These are phyloP conservation scores for Mucor ambiguus DNA, from an alignment of 371 early-diverging fungal genomes.

Conservation along the genomic window DNA sequence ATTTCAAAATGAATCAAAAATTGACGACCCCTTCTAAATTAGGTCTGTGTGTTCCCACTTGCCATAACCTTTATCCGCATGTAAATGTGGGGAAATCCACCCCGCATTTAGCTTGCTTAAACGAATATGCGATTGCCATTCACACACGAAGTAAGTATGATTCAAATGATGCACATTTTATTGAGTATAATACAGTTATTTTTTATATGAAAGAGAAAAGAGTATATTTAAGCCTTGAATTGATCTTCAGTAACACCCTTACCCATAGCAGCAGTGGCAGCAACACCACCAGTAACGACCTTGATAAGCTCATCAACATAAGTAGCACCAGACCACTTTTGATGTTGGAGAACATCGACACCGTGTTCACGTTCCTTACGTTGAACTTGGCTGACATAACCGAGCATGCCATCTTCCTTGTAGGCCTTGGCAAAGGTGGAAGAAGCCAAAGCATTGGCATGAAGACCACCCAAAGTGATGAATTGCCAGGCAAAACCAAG, in stretches of 20 bases:
- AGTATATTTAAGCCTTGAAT: conserved; percentile 49
- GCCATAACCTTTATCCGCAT: conserved; percentile 5
- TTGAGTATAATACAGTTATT: neutral
- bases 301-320: conserved; percentile 93
- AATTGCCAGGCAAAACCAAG: conserved; percentile 99
- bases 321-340: conserved; percentile 97
- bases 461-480: conserved; percentile 97
- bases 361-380: conserved; percentile 88
- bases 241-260: conserved; percentile 86
- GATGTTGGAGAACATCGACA: conserved; percentile 94
- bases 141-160: neutral
- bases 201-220: neutral
- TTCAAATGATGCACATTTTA: neutral
- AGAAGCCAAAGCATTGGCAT: conserved; percentile 84
- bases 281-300: conserved; percentile 91
- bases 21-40: conserved; percentile 8
- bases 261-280: conserved; percentile 96
- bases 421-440: conserved; percentile 89
- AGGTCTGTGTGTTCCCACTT: neutral
- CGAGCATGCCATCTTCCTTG: conserved; percentile 90
- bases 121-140: neutral
- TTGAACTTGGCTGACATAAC: conserved; percentile 94
- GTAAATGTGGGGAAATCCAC: conserved; percentile 3
- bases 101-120: neutral
- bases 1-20: neutral